Base-by-base conservation (phyloP, 2,329 filamentous ascomycete genomes). In the Sarocladium kiliense region DNA sequence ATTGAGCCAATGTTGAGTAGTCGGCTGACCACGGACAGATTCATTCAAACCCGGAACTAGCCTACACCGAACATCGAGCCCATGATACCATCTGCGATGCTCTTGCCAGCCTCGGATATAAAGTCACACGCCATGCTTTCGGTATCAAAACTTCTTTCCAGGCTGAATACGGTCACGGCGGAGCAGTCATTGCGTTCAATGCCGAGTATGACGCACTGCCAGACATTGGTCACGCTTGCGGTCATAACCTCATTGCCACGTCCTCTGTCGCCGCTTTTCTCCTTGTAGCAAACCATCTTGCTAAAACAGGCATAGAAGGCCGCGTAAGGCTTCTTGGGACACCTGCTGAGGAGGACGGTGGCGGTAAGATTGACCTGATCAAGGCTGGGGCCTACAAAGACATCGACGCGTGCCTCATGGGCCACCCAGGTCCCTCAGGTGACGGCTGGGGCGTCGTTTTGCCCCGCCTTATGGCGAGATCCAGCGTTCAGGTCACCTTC, bases 351-450 rank as follows among this genome's bases (percentile, higher is more conserved):
- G 72, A 75, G 65, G 71, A 70, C 16, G 72, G 71, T 34, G 71
- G 71, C 16, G 73, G 72, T 10, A 75, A 75, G 59, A 63, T 77
- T 44, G 71, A 68, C 37, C 66, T 78, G 36, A 67, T 78, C 55
- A 37, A 61, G 2, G 59, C 58, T 21, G 66, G 19, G 7, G 64
- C 67, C 44, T 56, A 53, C 45, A 37, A 66, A 44, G 62, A 69
- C 10, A 58, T 61, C 23, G 60, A 60, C 16, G 47, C 50, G 32
- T 41, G 37, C 18, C 26, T 56, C 23, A 56, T 56, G 45, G 54
- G 44, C 10, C 54, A 56, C 18, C 54, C 54, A 27, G 37, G 34
- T 9, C 53, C 49, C 3, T 7, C 26, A 23, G 55, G 57, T 5
- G 16, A 41, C 47, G 3, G 54, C 55, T 7, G 58, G 58, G 30